phyloP scores from a whole-genome alignment of 495 filamentous ascomycete species.

The Aspergillus cavernicola region DNA sequence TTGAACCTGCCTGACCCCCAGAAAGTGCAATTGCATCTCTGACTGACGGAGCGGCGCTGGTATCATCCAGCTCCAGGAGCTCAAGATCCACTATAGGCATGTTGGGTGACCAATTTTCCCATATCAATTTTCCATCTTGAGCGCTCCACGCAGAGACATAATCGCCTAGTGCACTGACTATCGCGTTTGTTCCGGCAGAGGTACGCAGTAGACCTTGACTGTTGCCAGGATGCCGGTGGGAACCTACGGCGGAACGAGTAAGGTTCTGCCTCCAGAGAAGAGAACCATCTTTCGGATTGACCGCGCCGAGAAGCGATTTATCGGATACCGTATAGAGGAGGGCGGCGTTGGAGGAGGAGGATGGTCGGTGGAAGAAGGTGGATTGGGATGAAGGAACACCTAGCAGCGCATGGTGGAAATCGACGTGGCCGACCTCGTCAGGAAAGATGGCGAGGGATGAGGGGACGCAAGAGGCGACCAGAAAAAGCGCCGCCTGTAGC shows the following conservation, averaged over 20 bases:
- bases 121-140: constrained; percentile 70
- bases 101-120: constrained; percentile 56
- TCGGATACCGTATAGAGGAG: constrained; percentile 89
- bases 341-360: constrained; percentile 74
- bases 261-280: constrained; percentile 84
- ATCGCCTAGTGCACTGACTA: constrained; percentile 66
- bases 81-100: constrained; percentile 68
- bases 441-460: constrained; percentile 65
- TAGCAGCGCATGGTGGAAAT: constrained; percentile 89
- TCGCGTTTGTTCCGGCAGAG: constrained; percentile 65
- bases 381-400: constrained; percentile 75
- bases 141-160: constrained; percentile 81
- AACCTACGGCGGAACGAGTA: constrained; percentile 28
- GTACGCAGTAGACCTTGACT: constrained; percentile 58
- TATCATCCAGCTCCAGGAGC: constrained; percentile 68
- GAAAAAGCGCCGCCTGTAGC: constrained; percentile 41
- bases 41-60: constrained; percentile 32
- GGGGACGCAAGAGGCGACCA: constrained; percentile 39
- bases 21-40: constrained; percentile 72
- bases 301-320: constrained; percentile 73
- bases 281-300: constrained; percentile 81
- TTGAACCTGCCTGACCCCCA: constrained; percentile 49
- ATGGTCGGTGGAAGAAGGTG: constrained; percentile 92
- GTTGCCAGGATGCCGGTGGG: constrained; percentile 17
- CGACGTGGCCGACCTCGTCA: constrained; percentile 87